These are phyloP conservation scores for Dacryopinax spathularia DNA, from an alignment of 768 basidiomycete genomes.

Conservation along the genomic window DNA sequence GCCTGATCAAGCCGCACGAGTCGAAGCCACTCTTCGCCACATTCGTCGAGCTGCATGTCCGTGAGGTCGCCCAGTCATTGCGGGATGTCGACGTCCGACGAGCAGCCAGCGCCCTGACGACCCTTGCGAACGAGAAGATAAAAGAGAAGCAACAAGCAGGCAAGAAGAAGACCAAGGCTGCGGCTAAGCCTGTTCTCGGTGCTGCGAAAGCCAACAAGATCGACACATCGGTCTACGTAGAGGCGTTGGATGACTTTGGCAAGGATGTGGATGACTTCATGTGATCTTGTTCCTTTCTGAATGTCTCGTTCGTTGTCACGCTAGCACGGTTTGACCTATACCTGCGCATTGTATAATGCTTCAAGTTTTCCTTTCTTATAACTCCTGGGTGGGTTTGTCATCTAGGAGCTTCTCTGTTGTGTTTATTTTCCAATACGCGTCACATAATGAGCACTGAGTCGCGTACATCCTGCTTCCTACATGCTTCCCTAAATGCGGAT, in stretches of 20 bases:
- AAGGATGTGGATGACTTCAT: slow-evolving; percentile 71
- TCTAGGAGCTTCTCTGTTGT: not conserved
- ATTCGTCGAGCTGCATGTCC: slow-evolving; percentile 75
- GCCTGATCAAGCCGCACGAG: slow-evolving; percentile 64
- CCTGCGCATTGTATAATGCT: not conserved
- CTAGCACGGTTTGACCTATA: not conserved
- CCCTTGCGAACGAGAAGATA: slow-evolving; percentile 90
- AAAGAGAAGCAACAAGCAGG: slow-evolving; percentile 76
- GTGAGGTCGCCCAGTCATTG: slow-evolving; percentile 58
- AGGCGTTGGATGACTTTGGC: slow-evolving; percentile 80
- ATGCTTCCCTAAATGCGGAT: not conserved
- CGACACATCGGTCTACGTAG: slow-evolving; percentile 72
- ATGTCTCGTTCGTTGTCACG: not conserved
- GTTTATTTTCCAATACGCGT: not conserved
- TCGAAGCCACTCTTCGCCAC: slow-evolving; percentile 65
- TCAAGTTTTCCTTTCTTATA: not conserved
- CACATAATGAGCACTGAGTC: not conserved
- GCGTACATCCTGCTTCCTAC: not conserved
- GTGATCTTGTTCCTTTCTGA: slow-evolving; percentile 26
- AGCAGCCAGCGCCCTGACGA: slow-evolving; percentile 66
- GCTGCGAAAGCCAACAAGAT: slow-evolving; percentile 53
- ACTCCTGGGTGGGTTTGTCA: not conserved
- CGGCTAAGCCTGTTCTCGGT: slow-evolving; percentile 61
- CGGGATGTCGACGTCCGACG: slow-evolving; percentile 88
- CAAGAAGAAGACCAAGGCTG: slow-evolving; percentile 72